A percentile compares a stretch with the other conserved stretches of the same genome.
phyloP scores from a whole-genome alignment of 2,329 filamentous ascomycete species.

The Emmonsiellopsis sp. region DNA sequence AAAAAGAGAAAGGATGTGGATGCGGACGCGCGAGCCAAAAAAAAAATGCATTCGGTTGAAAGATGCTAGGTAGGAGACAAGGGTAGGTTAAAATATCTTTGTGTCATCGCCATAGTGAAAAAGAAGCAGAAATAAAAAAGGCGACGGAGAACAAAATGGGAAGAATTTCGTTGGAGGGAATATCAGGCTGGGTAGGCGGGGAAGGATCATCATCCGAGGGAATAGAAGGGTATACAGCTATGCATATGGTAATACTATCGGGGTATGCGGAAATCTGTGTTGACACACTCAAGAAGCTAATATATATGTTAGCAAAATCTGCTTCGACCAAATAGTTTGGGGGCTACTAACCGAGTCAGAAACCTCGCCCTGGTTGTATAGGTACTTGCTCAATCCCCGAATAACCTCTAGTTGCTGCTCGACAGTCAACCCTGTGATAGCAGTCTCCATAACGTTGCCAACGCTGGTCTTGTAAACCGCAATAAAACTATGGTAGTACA shows the following conservation, averaged over 20 bases:
- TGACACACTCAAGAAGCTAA: constrained; percentile 29
- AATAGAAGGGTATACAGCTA: neutral
- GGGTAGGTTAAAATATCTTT: too few species aligned
- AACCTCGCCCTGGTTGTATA: constrained; percentile 54
- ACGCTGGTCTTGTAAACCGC: constrained; percentile 77
- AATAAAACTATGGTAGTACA: constrained; percentile 98
- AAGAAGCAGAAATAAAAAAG: too few species aligned
- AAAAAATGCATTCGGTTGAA: too few species aligned
- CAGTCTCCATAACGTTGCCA: constrained; percentile 79
- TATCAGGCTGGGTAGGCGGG: neutral
- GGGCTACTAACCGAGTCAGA: constrained; percentile 40
- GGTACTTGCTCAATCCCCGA: constrained; percentile 51
- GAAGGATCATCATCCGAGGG: neutral
- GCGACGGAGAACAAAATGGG: too few species aligned
- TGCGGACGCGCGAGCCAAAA: too few species aligned
- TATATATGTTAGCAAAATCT: constrained; percentile 11
- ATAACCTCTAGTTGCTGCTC: constrained; percentile 84
- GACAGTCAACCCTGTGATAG: constrained; percentile 75
- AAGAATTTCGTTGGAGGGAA: neutral
- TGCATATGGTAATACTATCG: constrained; percentile 1
- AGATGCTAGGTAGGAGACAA: too few species aligned
- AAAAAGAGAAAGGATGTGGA: too few species aligned
- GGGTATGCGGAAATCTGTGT: constrained; percentile 24
- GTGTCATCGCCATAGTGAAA: too few species aligned
- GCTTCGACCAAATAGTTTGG: neutral